Evolutionary conservation across 768 basidiomycete species (phyloP), one percentile per base, ranked within the genome.

Genomic region (Imleria badia): DNA sequence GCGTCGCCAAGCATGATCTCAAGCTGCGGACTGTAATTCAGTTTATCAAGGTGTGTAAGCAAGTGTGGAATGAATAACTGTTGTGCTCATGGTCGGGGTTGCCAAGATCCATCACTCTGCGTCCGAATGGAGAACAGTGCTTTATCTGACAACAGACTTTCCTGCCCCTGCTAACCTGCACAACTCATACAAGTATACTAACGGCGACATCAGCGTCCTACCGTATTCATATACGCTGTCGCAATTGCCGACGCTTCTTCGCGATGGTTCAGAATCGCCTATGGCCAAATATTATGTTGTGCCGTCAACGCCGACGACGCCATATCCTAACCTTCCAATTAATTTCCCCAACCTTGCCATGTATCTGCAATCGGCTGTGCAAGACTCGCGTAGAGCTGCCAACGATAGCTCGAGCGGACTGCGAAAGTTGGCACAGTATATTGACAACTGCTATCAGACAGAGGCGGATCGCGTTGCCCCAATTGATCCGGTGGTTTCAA

Each of bases 141-240:
- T 92, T 15, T 92, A 89, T 78, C 82, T 93, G 60, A 85, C 87
- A 1, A 80, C 89, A 50, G 91, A 93, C 62, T 76, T 84, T 61
- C 82, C 84, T 1, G 66, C 82, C 2, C 86, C 88, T 29, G 61
- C 74, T 5, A 73, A 72, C 13, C 55, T 76, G 13, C 75, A 72
- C 6, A 73, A 73, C 36, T 74, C 77, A 3, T 68, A 75, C 62
- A 82, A 76, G 66, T 85, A 77, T 61, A 73, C 72, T 2, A 82
- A 78, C 50, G 75, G 76, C 50, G 87, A 89, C 59, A 83, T 87
- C 7, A 84, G 78, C 55, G 64, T 79, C 4, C 75, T 93, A 6
- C 91, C 91, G 2, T 91, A 80, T 74, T 86, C 90, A 3, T 91
- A 89, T 62, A 77, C 77, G 3, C 75, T 87, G 22, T 80, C 82